Base-by-base conservation (phyloP, 2,329 filamentous ascomycete genomes). In the Dothistroma septosporum region DNA sequence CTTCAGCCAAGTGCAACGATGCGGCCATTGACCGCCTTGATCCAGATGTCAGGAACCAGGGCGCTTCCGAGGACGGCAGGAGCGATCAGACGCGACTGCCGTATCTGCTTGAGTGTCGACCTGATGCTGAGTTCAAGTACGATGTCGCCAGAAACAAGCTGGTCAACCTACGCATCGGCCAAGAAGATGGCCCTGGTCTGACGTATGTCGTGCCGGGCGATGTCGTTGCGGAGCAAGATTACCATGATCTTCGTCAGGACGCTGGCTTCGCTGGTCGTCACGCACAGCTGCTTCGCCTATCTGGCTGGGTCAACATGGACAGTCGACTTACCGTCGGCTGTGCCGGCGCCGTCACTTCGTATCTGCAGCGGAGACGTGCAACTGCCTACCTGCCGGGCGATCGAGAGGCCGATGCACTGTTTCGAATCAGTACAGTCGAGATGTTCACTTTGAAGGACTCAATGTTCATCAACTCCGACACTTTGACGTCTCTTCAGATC, bases 401-500 rank as follows among this genome's bases (percentile, higher is more conserved):
- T 61, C 75, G 79, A 14, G 79, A 80, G 32, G 80, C 80, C 2
- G 73, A 77, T n/a, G 69, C 77, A 10, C 76, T 83, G 47, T 89
- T 89, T 66, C 81, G 79, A 7, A 79, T 96, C 28, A 79, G 76
- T 24, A 81, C 79, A 0, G 75, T 97, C 11, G 83, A 89, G 69
- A 92, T 91, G 85, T 92, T 95, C 74, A 87, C 83, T 33, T 77
- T 96, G 24, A 75, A 76, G 22, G 80, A 82, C 48, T 82, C 80
- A 0, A 88, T 89, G 86, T 91, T 94, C 69, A 80, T 97, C 66
- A 94, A 91, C 67, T 78, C 83, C 2, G 91, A 97, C 70, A 90
- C 92, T 0, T 78, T 97, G 47, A 76, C 85, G 14, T 92, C 92
- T 1, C 82, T 99, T 9, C 93, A 97, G 69, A 90, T 99, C 31